Base-by-base conservation (phyloP, 106 monocot species). In the Apostasia ramifera region DNA sequence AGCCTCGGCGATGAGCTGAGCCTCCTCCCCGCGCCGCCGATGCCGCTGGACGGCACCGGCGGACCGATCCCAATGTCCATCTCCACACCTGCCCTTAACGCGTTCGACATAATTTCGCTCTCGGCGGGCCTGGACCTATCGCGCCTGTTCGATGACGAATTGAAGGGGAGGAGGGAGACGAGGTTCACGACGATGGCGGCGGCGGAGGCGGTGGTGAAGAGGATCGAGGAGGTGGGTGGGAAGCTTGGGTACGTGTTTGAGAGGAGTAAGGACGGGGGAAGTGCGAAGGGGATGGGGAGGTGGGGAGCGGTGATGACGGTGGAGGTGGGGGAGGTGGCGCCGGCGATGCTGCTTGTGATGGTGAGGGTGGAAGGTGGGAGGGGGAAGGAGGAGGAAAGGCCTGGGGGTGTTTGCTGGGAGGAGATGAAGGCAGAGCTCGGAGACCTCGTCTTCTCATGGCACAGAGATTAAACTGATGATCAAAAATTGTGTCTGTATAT, bases 401-500 rank as follows among this genome's bases (percentile, higher is more conserved):
- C 14, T 15, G 64, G 26, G 38, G 45, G 44, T 41, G 14, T 76
- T 40, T 44, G 73, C 4, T 84, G 81, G 88, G 84, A 70, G 38
- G 64, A 71, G 11, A n/a, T 84, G 57, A 81, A 63, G 62, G 26
- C 56, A 1, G 84, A 81, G 67, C 73, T 88, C 1, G 73, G 70
- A 5, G 88, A 88, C 50, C 40, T 88, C 4, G 79, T 84, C 0
- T 72, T 65, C 37, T 64, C 68, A 46, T 84, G 84, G 81, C 79
- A 82, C 11, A 55, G 6, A 50, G 50, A 50, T 8, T 50, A 50
- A 26, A 26, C 26, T 26, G 26, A 26, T 26, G 26, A 26, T 26
- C 26, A 26, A 26, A 26, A 26, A 26, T 26, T 26, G 26, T 26
- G 26, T 26, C 26, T 26, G 26, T 26, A 26, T 26, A 26, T 26